These are phyloP conservation scores for Sporisorium iseilematis-ciliati DNA, from an alignment of 1,284 basidiomycete species.

Conservation along the genomic window DNA sequence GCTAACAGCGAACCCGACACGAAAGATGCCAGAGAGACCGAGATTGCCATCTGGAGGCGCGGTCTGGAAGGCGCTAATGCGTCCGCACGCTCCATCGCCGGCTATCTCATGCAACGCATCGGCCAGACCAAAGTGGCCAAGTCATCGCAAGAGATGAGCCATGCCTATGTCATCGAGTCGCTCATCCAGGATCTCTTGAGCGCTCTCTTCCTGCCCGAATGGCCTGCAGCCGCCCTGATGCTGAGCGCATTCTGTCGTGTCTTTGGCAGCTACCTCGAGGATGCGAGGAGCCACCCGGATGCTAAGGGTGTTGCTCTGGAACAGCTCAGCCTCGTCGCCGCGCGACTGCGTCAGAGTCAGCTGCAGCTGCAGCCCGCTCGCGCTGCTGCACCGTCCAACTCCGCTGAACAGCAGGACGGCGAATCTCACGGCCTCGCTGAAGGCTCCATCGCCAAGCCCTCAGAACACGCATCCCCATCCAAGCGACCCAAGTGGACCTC, in stretches of 20 bases:
- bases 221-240: conserved; percentile 89
- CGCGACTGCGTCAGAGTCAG: conserved; percentile 75
- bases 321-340: conserved; percentile 90
- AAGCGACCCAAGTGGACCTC: conserved; percentile 19
- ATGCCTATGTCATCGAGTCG: conserved; percentile 88
- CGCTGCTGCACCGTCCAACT: not conserved
- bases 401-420: not conserved
- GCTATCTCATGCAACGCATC: conserved; percentile 80
- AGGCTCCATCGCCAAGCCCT: not conserved
- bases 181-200: conserved; percentile 87
- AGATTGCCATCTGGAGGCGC: conserved; percentile 43
- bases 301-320: conserved; percentile 86
- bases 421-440: not conserved
- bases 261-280: conserved; percentile 73
- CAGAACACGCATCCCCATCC: conserved; percentile 9
- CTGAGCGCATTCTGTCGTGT: conserved; percentile 59
- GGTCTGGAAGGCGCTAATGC: conserved; percentile 55
- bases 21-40: conserved; percentile 28
- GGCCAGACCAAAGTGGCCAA: conserved; percentile 59
- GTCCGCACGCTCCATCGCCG: conserved; percentile 78
- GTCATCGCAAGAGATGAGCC: conserved; percentile 70
- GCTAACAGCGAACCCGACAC: conserved; percentile 19
- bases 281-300: conserved; percentile 76
- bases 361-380: conserved; percentile 21
- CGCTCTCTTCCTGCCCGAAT: conserved; percentile 93